phyloP scores from a whole-genome alignment of 208 protist genomes.

The Leishmania mexicana region DNA sequence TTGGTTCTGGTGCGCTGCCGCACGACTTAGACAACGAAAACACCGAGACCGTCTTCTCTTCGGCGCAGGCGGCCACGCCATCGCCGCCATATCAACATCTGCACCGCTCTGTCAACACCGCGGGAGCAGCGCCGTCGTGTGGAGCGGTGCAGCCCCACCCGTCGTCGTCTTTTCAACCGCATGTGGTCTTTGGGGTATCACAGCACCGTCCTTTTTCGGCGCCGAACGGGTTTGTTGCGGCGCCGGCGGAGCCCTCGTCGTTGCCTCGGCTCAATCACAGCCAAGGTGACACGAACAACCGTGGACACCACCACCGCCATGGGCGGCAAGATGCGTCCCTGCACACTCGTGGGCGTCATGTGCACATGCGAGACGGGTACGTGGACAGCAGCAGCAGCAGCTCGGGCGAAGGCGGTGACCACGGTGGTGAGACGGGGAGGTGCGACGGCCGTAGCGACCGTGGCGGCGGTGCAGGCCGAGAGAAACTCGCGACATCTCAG shows the following conservation, averaged over 20 bases:
- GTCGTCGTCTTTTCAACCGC: background rate
- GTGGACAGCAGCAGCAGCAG: background rate
- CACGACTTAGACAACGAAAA: background rate
- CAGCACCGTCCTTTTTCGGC: background rate
- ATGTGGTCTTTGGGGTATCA: background rate
- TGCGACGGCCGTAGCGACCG: background rate
- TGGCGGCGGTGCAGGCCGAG: background rate
- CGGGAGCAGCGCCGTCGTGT: background rate
- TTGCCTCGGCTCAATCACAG: background rate
- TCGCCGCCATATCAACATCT: constrained; percentile 17
- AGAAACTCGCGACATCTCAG: constrained; percentile 1
- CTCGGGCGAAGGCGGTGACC: background rate
- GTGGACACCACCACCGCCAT: background rate
- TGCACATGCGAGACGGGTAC: background rate
- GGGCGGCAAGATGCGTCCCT: background rate
- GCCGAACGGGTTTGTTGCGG: background rate
- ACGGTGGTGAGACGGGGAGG: background rate
- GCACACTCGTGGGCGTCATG: background rate
- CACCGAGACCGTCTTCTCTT: constrained; percentile 3
- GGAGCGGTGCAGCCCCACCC: background rate
- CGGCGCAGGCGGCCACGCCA: constrained; percentile 2
- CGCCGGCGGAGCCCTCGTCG: background rate
- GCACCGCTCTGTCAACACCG: background rate
- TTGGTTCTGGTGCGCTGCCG: background rate
- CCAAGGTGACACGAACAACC: background rate